Evolutionary conservation across 176 grass and related monocot genomes (phyloP), one percentile per base, ranked within the genome.

Genomic region (Cymbopogon citratus): DNA sequence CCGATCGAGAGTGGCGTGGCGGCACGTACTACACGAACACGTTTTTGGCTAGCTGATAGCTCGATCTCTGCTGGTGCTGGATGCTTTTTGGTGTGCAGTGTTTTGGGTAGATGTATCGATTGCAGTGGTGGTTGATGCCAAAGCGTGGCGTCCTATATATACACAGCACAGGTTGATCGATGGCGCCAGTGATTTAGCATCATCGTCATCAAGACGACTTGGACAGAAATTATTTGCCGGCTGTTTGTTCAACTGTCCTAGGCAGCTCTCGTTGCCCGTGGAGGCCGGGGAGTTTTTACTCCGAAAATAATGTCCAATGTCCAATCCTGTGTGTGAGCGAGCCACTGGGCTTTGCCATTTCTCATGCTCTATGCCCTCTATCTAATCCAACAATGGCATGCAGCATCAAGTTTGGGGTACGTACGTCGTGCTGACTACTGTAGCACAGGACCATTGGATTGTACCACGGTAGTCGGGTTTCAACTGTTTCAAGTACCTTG

Each of bases 401-500:
- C 49, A 25, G 21, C 21, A 23, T 40, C 23, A 7, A 71, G 41
- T 48, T 48, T 18, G 40, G 24, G 41, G 3, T 71, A 43, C 38
- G 5, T n/a, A 26, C 12, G n/a, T 69, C 41, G 15, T 71, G 69
- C 43, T 39, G 15, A 26, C 23, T 27, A 23, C 7, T 57, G 7
- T n/a, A 9, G 7, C 52, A 12, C 57, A 62, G 4, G 25, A 72
- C 69, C 69, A 72, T 15, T 48, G 69, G 41, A 72, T 72, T 72
- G 69, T 72, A 72, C 69, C 5, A 7, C 2, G 38, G 12, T 16
- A 72, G 69, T 9, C 6, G 69, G 11, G 40, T 16, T 9, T 46
- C 13, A 39, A 48, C 69, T 48, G 69, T 48, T 48, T 72, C 69
- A 72, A 72, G 69, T 48, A 72, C 69, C 69, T 72, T 18, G 69